Percentiles rank a stretch among this genome's conserved stretches.
Conservation (phyloP, 1,284 basidiomycete genomes). For the Leccinum pachyderme region DNA sequence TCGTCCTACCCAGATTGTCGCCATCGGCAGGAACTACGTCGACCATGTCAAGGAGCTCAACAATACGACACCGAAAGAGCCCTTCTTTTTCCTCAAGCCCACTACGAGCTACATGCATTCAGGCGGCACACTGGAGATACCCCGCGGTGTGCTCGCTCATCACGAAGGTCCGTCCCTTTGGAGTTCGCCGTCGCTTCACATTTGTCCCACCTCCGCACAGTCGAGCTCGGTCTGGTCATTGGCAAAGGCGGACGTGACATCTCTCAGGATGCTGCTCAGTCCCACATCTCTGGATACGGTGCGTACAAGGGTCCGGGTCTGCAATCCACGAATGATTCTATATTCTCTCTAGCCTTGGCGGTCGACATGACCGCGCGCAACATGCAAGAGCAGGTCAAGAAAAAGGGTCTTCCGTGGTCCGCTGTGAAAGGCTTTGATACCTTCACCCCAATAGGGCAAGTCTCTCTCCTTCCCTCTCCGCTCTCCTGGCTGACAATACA, state of each 20-base stretch:
- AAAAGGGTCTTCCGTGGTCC: conserved; percentile 92
- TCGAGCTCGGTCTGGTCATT: conserved; percentile 96
- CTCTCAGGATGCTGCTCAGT: conserved; percentile 64
- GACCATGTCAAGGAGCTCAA: conserved; percentile 92
- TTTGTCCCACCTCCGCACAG: conserved; percentile 33
- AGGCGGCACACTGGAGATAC: conserved; percentile 83
- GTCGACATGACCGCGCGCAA: conserved; percentile 97
- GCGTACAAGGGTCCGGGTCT: conserved; percentile 26
- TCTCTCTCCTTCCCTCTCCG: background rate
- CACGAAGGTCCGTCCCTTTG: conserved; percentile 72
- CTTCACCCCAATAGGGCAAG: conserved; percentile 79
- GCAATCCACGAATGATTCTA: background rate
- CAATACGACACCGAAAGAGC: conserved; percentile 89
- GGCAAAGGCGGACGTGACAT: conserved; percentile 86
- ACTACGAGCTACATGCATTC: conserved; percentile 85
- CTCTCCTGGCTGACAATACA: background rate
- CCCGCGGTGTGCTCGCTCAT: conserved; percentile 80
- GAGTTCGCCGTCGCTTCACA: background rate
- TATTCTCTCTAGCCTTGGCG: conserved; percentile 66
- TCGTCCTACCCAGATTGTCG: conserved; percentile 64
- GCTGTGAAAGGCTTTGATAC: conserved; percentile 91
- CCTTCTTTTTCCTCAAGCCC: conserved; percentile 98
- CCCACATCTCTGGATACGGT: conserved; percentile 92
- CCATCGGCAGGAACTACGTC: conserved; percentile 83
- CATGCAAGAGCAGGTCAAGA: conserved; percentile 91